Conservation (phyloP, 2,329 filamentous ascomycete species). For the Colletotrichum sp. region DNA sequence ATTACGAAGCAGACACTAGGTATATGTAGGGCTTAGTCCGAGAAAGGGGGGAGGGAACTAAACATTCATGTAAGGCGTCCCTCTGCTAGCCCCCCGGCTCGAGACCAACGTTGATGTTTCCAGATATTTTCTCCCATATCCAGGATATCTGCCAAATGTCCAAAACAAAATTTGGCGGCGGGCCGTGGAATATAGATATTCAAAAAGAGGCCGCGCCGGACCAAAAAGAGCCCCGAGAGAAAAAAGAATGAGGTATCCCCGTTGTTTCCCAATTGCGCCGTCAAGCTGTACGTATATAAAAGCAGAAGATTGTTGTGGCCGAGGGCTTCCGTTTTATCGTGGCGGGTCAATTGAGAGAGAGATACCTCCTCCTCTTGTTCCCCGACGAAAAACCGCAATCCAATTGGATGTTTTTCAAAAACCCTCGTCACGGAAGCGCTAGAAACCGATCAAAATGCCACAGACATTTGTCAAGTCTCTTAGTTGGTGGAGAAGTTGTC, state of each 20-base stretch:
- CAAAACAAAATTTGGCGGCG: constrained; percentile 6
- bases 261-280: constrained; percentile 8
- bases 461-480: neutral
- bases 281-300: neutral
- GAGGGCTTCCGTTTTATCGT: constrained; percentile 8
- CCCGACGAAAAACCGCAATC: constrained; percentile 6
- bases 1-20: constrained; percentile 20
- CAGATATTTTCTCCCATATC: constrained; percentile 1
- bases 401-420: neutral
- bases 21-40: constrained; percentile 6
- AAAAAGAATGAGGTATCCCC: constrained; percentile 6
- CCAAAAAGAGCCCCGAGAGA: neutral
- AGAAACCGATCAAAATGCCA: neutral
- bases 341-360: neutral
- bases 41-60: neutral
- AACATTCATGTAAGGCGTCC: neutral
- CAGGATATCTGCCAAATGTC: constrained; percentile 15
- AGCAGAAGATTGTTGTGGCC: neutral
- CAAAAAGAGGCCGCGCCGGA: neutral
- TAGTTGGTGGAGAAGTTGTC: constrained; percentile 23
- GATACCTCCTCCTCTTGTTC: neutral
- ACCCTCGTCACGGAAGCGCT: neutral
- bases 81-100: neutral
- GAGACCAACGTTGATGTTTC: neutral
- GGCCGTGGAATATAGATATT: neutral